These are phyloP conservation scores for Yamagishiella unicocca DNA, from an alignment of 139 green algal species.

Conservation along the genomic window DNA sequence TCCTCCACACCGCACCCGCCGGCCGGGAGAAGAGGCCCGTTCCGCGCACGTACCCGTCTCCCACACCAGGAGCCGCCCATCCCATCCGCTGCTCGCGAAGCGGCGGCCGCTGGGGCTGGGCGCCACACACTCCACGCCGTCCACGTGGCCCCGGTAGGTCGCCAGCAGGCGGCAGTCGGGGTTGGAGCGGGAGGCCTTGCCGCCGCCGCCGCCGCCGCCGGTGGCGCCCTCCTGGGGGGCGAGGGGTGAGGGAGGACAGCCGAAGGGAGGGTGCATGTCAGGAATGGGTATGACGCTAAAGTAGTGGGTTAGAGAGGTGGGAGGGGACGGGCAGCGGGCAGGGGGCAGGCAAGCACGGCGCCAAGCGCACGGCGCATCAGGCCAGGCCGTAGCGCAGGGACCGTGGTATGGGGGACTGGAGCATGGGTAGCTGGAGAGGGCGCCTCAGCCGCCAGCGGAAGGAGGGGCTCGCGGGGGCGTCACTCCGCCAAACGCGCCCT, in stretches of 20 bases:
- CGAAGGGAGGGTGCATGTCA: neutral
- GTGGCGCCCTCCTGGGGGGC: neutral
- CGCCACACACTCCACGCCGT: constrained; percentile 72
- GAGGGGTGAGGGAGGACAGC: neutral
- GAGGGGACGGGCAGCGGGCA: no score
- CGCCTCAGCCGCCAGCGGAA: no score
- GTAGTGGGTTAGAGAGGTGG: no score
- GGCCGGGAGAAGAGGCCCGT: neutral
- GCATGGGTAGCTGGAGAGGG: no score
- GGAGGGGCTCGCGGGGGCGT: no score
- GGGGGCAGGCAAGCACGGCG: no score
- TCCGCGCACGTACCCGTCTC: constrained; percentile 49
- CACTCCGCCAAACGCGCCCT: no score
- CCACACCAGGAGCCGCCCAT: constrained; percentile 80
- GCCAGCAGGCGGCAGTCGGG: constrained; percentile 48
- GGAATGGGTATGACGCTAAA: no score
- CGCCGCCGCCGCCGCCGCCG: neutral
- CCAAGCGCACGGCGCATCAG: no score
- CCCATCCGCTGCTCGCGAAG: constrained; percentile 78
- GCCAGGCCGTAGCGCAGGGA: no score
- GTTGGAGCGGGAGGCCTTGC: neutral
- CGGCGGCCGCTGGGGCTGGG: constrained; percentile 53
- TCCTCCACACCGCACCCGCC: neutral
- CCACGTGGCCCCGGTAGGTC: constrained; percentile 70
- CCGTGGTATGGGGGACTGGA: no score